Conservation (phyloP, 441 rosid species). For the Gossypium davidsonii region DNA sequence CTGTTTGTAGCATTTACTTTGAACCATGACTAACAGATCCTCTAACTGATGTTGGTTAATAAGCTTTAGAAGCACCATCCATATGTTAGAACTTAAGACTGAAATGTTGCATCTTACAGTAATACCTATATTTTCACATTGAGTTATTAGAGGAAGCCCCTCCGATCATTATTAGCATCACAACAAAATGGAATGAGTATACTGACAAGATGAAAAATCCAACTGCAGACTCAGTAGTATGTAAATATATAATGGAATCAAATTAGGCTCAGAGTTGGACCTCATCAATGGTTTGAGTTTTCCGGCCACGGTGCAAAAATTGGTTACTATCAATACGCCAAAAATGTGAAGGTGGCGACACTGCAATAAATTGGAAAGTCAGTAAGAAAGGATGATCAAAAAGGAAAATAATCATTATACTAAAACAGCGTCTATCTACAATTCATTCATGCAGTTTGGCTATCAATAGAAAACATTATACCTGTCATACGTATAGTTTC, state of each 20-base stretch:
- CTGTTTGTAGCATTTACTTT: not conserved
- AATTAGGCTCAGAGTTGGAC: conserved; percentile 33
- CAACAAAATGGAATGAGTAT: not conserved
- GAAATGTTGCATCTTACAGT: not conserved
- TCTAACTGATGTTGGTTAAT: not conserved
- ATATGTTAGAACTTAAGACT: not conserved
- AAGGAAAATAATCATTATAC: not conserved
- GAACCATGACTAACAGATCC: not conserved
- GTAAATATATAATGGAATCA: conserved; percentile 14
- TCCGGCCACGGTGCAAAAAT: conserved; percentile 78
- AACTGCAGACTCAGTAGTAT: not conserved
- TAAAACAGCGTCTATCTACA: conserved; percentile 5
- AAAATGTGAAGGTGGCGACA: conserved; percentile 52
- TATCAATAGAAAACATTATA: conserved; percentile 23
- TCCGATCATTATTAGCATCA: not conserved
- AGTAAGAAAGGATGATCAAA: conserved; percentile 12
- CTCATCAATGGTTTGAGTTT: conserved; percentile 92
- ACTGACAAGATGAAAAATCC: not conserved
- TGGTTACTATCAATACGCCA: conserved; percentile 62
- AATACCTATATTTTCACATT: not conserved
- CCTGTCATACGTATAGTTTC: conserved; percentile 47
- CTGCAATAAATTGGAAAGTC: conserved; percentile 31
- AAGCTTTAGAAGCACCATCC: not conserved
- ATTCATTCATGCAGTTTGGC: conserved; percentile 11
- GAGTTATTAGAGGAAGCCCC: not conserved